Base-by-base conservation (phyloP, 306 rosid species). In the Gastrolobium bilobum region DNA sequence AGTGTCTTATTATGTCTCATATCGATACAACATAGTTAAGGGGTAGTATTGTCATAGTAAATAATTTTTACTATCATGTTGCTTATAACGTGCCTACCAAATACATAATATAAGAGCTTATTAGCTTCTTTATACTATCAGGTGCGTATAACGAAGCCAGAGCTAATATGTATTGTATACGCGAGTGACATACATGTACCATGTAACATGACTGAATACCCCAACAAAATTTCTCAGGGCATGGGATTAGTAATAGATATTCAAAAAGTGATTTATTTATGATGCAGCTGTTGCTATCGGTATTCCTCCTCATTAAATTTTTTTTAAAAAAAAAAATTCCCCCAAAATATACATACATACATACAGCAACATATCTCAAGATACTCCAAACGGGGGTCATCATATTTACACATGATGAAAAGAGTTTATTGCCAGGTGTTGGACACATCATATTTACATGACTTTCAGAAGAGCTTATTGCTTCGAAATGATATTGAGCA, bases 361-460 rank as follows among this genome's bases (percentile, higher is more conserved):
- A 37, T 46, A 50, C 61, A 78, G n/a, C 85, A 75, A 77, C 66
- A 34, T 4, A 63, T 68, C 82, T 51, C 69, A 71, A 76, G 72
- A 73, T 46, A 52, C 53, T 81, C 53, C 71, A 78, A 38, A 15
- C 37, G 6, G 15, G 71, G 64, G 51, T 54, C 30, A 79, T 76
- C 77, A 52, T 85, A 84, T 87, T 75, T 88, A 84, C 91, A 86
- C 37, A 47, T 29, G 57, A 62, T 3, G 20, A 47, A 30, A 68
- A 51, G 20, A 79, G 79, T 58, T 58, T 71, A 50, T 63, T 31
- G 84, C 66, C 20, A 4, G 56, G 59, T 44, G 53, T 48, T 62
- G 75, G 64, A 60, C 62, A 38, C 57, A 83, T 51, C 74, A 39
- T 84, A 88, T 90, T 72, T 88, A 88, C 93, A 86, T 5, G 11